phyloP scores from a whole-genome alignment of 1,139 yeast species.

The Geotrichum carabidarum region DNA sequence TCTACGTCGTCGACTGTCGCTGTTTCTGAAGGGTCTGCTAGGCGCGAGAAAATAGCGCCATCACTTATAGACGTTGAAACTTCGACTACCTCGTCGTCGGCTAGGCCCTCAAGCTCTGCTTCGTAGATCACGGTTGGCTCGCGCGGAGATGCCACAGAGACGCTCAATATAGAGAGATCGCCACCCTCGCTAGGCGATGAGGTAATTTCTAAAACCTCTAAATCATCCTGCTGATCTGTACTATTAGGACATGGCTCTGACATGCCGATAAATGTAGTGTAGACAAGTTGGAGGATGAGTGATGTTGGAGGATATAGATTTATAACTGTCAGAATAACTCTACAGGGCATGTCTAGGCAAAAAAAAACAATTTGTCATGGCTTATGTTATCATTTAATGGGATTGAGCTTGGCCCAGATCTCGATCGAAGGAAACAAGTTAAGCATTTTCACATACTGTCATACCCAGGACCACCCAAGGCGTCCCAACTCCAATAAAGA shows the following conservation, averaged over 20 bases:
- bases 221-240: neutral
- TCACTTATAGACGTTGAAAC: neutral
- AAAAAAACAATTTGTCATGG: no score
- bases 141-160: slow-evolving; percentile 1
- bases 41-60: neutral
- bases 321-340: no score
- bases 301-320: no score
- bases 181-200: slow-evolving; percentile 7
- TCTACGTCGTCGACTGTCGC: slow-evolving; percentile 3
- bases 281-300: no score
- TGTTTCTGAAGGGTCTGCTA: neutral
- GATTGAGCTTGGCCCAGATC: no score
- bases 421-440: no score
- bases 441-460: no score
- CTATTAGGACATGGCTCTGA: neutral
- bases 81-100: slow-evolving; percentile 5
- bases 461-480: no score
- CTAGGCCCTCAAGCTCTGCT: neutral
- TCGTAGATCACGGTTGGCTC: neutral
- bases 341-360: no score
- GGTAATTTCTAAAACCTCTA: neutral
- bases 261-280: neutral
- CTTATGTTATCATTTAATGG: no score
- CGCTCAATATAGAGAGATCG: slow-evolving; percentile 8
- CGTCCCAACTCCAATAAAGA: no score